These are phyloP conservation scores for Sugiyamaella americana DNA, from an alignment of 805 yeast genomes.

Conservation along the genomic window DNA sequence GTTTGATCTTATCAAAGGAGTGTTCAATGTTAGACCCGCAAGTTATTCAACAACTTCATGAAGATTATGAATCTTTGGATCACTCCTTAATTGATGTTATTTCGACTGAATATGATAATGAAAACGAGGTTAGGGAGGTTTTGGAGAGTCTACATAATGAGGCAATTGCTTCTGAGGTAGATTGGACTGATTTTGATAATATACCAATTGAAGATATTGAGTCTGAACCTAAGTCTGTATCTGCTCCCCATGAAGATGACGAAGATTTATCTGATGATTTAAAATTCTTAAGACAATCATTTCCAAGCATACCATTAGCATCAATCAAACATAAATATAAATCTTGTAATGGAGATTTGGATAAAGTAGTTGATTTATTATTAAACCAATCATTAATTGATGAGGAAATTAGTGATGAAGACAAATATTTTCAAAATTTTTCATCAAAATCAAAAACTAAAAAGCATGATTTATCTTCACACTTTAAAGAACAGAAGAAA, in stretches of 20 bases:
- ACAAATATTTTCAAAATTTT: conserved; percentile 1
- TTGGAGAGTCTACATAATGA: conserved; percentile 1
- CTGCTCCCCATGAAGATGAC: conserved; percentile 2
- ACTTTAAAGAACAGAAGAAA: neutral
- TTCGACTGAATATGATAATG: conserved; percentile 2
- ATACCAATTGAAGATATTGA: neutral
- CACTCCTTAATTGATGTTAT: neutral
- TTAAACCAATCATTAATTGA: conserved; percentile 12
- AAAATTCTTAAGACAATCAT: conserved; percentile 16
- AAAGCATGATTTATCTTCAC: neutral
- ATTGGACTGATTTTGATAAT: conserved; percentile 6
- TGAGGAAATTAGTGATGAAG: conserved; percentile 6
- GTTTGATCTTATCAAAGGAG: too few species aligned
- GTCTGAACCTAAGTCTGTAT: neutral
- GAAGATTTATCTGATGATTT: conserved; percentile 7
- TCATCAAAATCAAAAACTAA: conserved; percentile 3
- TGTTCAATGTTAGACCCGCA: neutral
- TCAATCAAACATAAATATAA: conserved; percentile 11
- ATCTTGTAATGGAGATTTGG: conserved; percentile 15
- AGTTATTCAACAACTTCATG: neutral
- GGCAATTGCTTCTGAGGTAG: conserved; percentile 7
- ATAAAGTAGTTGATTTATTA: conserved; percentile 15
- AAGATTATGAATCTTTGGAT: neutral
- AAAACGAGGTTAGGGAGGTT: neutral
- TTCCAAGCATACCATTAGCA: conserved; percentile 16